Base-by-base conservation (phyloP, 176 grass and related monocot genomes). In the Elaeis guineensis region DNA sequence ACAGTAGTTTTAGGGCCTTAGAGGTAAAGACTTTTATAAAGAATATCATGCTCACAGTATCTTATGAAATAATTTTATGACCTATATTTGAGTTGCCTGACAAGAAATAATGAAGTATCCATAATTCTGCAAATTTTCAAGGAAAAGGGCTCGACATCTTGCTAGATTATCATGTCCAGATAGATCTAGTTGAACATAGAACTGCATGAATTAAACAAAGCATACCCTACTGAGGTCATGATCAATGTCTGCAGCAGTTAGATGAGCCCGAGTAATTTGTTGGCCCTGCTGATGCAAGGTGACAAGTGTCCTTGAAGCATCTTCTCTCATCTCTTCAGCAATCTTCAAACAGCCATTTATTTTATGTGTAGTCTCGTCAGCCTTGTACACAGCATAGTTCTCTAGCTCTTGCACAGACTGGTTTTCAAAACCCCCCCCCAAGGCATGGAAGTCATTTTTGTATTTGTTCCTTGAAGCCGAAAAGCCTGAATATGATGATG, bases 281-380 rank as follows among this genome's bases (percentile, higher is more conserved):
- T 95, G 74, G 1, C 90, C 90, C 60, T 95, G 90, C 61, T 89
- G 90, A 76, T 95, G 90, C 17, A 95, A 76, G 51, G 77, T 81
- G 59, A 95, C 76, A 4, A 95, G 85, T 55, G 75, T 95, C 35
- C 86, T 95, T 0, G 90, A 80, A 0, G 90, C 90, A 25, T 71
- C 84, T 12, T 80, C 85, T 78, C 90, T 59, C 76, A 86, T 95
- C 73, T 95, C 90, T 65, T 86, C 90, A 30, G 85, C 90, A 62
- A 95, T 83, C 76, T 61, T 78, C 69, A 95, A 52, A 56, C 82
- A 83, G 2, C 66, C 72, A 49, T 86, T 74, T 25, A 85, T 49
- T 26, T 74, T 80, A 19, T 73, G 66, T 68, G 90, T 89, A 20
- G 85, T 95, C 73, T 95, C 90, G 66, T 86, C 82, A 9, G 82